Percentiles rank a stretch among this genome's conserved stretches.
Conservation (phyloP, 306 rosid species). For the Comarum palustre region DNA sequence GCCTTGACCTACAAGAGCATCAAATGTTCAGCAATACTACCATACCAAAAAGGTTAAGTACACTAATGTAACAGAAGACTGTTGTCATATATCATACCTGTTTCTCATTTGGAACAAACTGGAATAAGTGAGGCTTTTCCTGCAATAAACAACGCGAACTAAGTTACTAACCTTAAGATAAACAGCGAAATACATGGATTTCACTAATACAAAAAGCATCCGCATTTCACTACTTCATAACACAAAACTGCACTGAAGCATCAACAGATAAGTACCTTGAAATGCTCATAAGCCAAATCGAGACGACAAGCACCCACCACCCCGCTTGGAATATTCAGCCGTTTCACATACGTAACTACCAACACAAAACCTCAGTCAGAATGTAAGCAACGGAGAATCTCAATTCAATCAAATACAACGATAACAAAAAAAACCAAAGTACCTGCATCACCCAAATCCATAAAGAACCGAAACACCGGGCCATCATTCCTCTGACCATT, state of each 20-base stretch:
- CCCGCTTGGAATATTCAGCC: conserved; percentile 93
- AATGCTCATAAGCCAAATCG: conserved; percentile 89
- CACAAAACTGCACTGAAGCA: neutral
- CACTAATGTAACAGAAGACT: neutral
- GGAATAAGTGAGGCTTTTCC: conserved; percentile 93
- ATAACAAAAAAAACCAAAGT: conserved; percentile 4
- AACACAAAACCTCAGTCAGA: conserved; percentile 36
- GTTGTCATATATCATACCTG: conserved; percentile 52
- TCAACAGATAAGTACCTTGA: conserved; percentile 51
- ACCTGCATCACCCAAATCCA: conserved; percentile 99
- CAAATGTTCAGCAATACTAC: conserved; percentile 3
- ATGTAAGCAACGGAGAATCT: neutral
- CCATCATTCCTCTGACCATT: conserved; percentile 87
- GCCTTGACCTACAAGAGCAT: conserved; percentile 65
- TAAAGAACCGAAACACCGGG: conserved; percentile 89
- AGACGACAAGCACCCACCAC: conserved; percentile 98
- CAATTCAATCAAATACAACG: neutral
- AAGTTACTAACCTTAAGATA: conserved; percentile 20
- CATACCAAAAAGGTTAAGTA: conserved; percentile 1
- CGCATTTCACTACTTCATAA: neutral
- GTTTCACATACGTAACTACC: conserved; percentile 82
- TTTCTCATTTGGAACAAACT: conserved; percentile 95
- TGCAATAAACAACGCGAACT: conserved; percentile 37
- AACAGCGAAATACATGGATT: neutral
- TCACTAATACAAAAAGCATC: neutral